Conservation (phyloP, 768 basidiomycete genomes). For the Tylopilus rubrobrunneus region DNA sequence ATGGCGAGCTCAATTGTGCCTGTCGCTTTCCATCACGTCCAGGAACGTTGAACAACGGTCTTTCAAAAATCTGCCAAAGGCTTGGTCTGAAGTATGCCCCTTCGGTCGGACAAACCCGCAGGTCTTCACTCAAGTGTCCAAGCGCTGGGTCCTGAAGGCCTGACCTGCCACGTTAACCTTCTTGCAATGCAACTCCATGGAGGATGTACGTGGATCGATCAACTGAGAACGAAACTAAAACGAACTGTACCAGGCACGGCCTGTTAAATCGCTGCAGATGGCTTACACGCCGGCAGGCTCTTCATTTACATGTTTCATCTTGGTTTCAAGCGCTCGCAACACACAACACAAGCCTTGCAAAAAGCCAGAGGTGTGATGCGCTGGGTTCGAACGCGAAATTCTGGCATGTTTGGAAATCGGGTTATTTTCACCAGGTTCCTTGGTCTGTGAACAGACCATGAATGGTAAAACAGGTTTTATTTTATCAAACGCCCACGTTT, state of each 20-base stretch:
- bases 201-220: background rate
- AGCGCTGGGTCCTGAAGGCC: background rate
- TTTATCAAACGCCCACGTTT: background rate
- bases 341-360: background rate
- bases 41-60: too few relatives aligned
- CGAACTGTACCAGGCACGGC: background rate
- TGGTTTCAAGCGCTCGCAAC: background rate
- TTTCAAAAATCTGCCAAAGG: background rate
- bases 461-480: background rate
- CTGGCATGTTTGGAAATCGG: background rate
- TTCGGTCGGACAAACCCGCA: background rate
- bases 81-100: background rate
- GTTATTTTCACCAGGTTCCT: background rate
- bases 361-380: background rate
- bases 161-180: background rate
- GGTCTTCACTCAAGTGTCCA: background rate
- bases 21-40: background rate
- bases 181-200: too few relatives aligned
- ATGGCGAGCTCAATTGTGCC: background rate
- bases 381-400: background rate
- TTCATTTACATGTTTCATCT: background rate
- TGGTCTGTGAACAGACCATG: background rate
- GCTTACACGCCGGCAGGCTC: background rate
- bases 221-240: background rate
- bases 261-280: background rate